Evolutionary conservation across 2,329 filamentous ascomycete genomes (phyloP).

Genomic region (Xylaria sp.): DNA sequence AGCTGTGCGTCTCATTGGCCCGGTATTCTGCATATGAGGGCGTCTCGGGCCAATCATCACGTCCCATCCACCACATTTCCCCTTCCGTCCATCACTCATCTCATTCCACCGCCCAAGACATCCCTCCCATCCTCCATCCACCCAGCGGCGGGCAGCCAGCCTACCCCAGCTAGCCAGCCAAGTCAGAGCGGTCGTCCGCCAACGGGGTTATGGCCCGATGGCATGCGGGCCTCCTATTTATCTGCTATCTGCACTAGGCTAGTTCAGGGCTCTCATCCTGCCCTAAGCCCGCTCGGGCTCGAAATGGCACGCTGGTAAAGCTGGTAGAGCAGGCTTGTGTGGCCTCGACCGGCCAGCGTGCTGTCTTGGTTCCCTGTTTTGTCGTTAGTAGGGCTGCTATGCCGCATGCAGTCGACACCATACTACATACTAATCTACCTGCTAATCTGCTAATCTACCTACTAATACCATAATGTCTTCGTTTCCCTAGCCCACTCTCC

Average conservation of each 20-base stretch:
- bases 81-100: conserved; percentile 12
- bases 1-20: conserved; percentile 20
- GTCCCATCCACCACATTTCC: conserved; percentile 17
- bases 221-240: conserved; percentile 12
- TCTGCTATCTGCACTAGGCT: conserved; percentile 7
- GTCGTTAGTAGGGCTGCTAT: conserved; percentile 18
- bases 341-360: conserved; percentile 28
- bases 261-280: not conserved
- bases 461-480: conserved; percentile 31
- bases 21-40: conserved; percentile 3
- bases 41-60: conserved; percentile 19
- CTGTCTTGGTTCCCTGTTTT: conserved; percentile 18
- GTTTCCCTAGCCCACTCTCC: conserved; percentile 15
- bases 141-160: no score
- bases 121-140: no score
- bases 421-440: no score
- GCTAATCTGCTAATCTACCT: no score
- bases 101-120: conserved; percentile 13
- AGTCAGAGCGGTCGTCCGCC: not conserved
- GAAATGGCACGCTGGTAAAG: conserved; percentile 4
- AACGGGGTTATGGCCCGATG: conserved; percentile 15
- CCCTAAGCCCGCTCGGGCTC: conserved; percentile 13
- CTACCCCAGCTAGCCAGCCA: conserved; percentile 7
- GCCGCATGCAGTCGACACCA: conserved; percentile 13
- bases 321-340: not conserved